Evolutionary conservation across 2,329 filamentous ascomycete genomes (phyloP).

Genomic region (Aspergillus viridinutans): DNA sequence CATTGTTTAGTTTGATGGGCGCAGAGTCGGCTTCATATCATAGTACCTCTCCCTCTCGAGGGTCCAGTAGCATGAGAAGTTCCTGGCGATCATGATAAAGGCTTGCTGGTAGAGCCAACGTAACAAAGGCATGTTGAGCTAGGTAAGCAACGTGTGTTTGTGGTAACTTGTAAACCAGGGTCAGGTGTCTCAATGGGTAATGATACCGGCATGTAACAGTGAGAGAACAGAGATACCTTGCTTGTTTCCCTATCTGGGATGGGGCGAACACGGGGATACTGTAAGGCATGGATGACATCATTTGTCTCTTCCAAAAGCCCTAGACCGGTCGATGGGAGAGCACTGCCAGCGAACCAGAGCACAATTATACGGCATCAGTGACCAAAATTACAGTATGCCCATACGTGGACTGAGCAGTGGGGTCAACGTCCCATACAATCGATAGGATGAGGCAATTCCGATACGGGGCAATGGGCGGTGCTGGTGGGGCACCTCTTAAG

Average conservation of each 20-base stretch:
- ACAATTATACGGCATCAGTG: no score
- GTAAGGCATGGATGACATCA: conserved; percentile 24
- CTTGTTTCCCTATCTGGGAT: neutral
- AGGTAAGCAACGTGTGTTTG: no score
- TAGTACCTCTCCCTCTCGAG: no score
- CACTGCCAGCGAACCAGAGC: conserved; percentile 2
- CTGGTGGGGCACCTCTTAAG: neutral
- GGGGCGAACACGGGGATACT: neutral
- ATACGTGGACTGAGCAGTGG: conserved; percentile 13
- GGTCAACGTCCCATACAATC: conserved; percentile 4
- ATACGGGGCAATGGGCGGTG: neutral
- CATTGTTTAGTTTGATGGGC: no score
- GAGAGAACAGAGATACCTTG: neutral
- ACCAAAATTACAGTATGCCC: no score
- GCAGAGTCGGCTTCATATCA: no score
- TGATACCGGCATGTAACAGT: neutral
- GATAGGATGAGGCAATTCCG: neutral
- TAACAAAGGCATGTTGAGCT: no score
- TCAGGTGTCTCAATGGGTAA: neutral
- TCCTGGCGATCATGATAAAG: no score
- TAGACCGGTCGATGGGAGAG: conserved; percentile 28
- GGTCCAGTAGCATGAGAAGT: no score
- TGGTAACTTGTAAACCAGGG: no score
- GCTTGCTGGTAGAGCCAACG: no score
- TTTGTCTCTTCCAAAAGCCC: conserved; percentile 14